Base-by-base conservation (phyloP, 140 eudicot species). In the Anethum foeniculum region DNA sequence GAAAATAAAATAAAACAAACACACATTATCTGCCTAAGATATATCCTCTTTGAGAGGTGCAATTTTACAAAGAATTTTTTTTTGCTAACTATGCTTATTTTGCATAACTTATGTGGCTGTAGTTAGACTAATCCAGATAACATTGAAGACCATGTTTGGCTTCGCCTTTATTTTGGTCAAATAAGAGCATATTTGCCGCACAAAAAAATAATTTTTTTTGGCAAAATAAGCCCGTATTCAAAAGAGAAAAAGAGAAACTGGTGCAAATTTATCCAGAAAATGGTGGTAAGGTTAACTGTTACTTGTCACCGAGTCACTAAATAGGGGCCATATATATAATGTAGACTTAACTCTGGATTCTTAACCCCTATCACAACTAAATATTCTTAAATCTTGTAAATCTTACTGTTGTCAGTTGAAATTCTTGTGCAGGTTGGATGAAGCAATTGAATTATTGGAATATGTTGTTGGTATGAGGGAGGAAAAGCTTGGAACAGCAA, bases 401-500 rank as follows among this genome's bases (percentile, higher is more conserved):
- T 68, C n/a, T 28, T 7, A 19, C 3, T 12, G 43, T 80, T 79
- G 56, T 74, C 15, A 64, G 21, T 52, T 73, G 48, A 34, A 68
- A 52, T 71, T 25, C 44, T 51, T 56, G 47, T 10, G 65, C 64
- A 88, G 92, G 82, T 75, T 88, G 87, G 92, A 86, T 75, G 91
- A 88, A 76, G 91, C 91, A 12, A 88, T 88, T 71, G 86, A 82
- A 49, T 68, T 88, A 28, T 81, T 88, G 76, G 89, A 88, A 71
- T 67, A 79, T 65, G 82, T 88, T 27, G 89, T 88, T 48, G 89
- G 86, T 23, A 81, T 81, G 88, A 85, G 89, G 82, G 91, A 88
- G 87, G 91, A 88, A 80, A 88, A 85, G 87, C 84, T 88, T 18
- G 91, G 89, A 79, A 88, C 91, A 67, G 89, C 91, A 60, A 84